phyloP scores from a whole-genome alignment of 139 green algal species.

The Zygnema circumcarinatum region DNA sequence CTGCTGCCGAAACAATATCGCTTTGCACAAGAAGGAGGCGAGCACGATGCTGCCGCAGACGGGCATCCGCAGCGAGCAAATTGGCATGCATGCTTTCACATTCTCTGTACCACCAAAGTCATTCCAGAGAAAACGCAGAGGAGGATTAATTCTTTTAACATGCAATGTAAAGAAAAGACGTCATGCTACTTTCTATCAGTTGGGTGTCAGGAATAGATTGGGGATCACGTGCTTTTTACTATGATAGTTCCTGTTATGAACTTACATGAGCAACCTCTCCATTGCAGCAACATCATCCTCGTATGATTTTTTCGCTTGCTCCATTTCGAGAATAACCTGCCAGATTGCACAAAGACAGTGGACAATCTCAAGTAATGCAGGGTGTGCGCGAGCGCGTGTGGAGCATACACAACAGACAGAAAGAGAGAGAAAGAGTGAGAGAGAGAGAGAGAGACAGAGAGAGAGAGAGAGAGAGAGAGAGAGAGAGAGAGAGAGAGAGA shows the following conservation, averaged over 20 bases:
- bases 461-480: too few relatives aligned
- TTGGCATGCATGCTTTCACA: constrained; percentile 33
- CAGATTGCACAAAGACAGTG: too few relatives aligned
- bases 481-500: too few relatives aligned
- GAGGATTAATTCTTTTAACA: not conserved
- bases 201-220: too few relatives aligned
- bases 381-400: too few relatives aligned
- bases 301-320: constrained; percentile 17
- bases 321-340: constrained; percentile 32
- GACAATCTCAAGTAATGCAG: too few relatives aligned
- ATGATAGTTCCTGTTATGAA: too few relatives aligned
- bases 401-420: too few relatives aligned
- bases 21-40: not conserved
- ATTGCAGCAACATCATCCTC: constrained; percentile 11
- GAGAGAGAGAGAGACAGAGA: too few relatives aligned
- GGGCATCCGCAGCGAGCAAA: not conserved
- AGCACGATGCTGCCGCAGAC: constrained; percentile 17
- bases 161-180: constrained; percentile 7
- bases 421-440: too few relatives aligned
- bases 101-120: constrained; percentile 11
- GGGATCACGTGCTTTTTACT: too few relatives aligned
- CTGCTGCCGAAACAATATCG: constrained; percentile 17
- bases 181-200: too few relatives aligned
- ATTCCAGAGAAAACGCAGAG: constrained; percentile 5
- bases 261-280: constrained; percentile 22